phyloP scores from a whole-genome alignment of 2,329 filamentous ascomycete species.

The Aureobasidium melanogenum region DNA sequence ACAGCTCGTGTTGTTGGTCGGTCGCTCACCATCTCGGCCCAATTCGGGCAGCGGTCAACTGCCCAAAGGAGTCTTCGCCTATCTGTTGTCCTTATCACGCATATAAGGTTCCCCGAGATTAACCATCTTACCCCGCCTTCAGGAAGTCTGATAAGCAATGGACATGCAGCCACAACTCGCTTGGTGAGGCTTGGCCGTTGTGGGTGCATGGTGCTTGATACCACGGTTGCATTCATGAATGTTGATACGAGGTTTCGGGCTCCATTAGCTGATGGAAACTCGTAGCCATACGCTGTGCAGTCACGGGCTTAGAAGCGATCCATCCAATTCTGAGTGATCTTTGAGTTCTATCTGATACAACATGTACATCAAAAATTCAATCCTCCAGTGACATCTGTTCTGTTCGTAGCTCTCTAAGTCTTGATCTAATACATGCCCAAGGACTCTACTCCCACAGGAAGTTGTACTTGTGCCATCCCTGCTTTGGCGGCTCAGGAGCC shows the following conservation, averaged over 20 bases:
- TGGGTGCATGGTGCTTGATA: not conserved
- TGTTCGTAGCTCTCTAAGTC: not conserved
- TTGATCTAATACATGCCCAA: not conserved
- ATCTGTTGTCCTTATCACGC: not conserved
- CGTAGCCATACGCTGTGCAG: not conserved
- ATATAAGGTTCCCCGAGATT: not conserved
- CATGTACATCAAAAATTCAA: not conserved
- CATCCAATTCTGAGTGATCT: too few relatives aligned
- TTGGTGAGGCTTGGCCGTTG: not conserved
- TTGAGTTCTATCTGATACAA: not conserved
- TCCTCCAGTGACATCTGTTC: too few relatives aligned
- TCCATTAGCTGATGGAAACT: not conserved
- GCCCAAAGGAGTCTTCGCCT: not conserved
- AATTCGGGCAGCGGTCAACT: not conserved
- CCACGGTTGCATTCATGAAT: not conserved
- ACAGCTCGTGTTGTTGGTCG: not conserved
- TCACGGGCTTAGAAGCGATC: too few relatives aligned
- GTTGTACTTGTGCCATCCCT: conserved; percentile 21
- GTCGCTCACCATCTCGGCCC: not conserved
- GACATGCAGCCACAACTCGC: not conserved
- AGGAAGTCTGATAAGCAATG: not conserved
- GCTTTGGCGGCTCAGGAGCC: conserved; percentile 15
- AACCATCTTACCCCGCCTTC: not conserved
- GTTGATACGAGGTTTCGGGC: not conserved
- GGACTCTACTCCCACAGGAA: conserved; percentile 18